Evolutionary conservation across 352 stramenopile genomes (phyloP).

Genomic region (Pythium phragmitis): DNA sequence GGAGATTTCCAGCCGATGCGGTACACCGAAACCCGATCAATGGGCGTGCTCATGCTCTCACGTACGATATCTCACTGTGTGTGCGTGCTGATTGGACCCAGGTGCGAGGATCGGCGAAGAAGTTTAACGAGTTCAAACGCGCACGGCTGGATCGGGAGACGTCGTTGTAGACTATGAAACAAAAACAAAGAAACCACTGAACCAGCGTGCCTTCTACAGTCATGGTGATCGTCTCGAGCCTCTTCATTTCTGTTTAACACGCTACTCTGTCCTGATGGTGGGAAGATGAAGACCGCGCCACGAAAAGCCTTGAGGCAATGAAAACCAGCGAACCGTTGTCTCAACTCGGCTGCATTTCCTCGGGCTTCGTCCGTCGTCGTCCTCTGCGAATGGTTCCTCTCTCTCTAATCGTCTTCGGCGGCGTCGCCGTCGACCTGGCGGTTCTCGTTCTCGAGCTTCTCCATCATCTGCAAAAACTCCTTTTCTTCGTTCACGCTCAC

Average conservation of each 20-base stretch:
- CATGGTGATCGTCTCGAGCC: too few species aligned
- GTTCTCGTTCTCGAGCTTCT: conserved; percentile 98
- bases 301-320: not conserved
- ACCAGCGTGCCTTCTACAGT: not conserved
- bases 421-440: conserved; percentile 98
- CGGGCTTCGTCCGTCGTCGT: too few species aligned
- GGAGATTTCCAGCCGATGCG: conserved; percentile 74
- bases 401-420: conserved; percentile 87
- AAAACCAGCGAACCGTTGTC: not conserved
- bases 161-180: conserved; percentile 34
- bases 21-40: conserved; percentile 10
- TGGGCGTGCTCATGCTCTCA: not conserved
- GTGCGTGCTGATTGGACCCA: conserved; percentile 9
- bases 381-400: not conserved
- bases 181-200: conserved; percentile 6
- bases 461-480: conserved; percentile 99
- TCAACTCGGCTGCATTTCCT: not conserved
- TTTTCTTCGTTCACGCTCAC: conserved; percentile 99
- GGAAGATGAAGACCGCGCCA: not conserved
- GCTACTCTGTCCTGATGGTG: not conserved
- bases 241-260: conserved; percentile 1
- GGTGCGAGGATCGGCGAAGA: conserved; percentile 70
- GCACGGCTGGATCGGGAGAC: conserved; percentile 48
- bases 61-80: not conserved
- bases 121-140: conserved; percentile 79